A percentile compares a stretch with the other conserved stretches of the same genome.
Evolutionary conservation across 495 filamentous ascomycete genomes (phyloP).

Genomic region (Aspergillus ostianus): DNA sequence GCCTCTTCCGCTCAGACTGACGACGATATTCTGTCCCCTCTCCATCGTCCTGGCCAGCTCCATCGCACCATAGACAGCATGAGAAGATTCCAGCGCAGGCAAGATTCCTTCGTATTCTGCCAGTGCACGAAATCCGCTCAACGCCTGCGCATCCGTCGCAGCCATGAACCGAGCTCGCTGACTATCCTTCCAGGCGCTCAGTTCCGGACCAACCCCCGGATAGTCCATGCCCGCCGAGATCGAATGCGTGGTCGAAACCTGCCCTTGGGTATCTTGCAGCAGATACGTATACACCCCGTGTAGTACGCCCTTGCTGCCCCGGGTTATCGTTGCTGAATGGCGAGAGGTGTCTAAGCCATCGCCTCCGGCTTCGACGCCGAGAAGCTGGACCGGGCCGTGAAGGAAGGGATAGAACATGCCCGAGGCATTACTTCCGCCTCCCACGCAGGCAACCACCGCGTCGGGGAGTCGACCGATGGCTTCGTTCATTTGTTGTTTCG

Average conservation of each 20-base stretch:
- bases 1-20: conserved; percentile 87
- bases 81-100: conserved; percentile 87
- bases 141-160: conserved; percentile 88
- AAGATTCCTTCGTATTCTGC: conserved; percentile 92
- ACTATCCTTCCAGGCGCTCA: conserved; percentile 87
- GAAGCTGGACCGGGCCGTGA: conserved; percentile 79
- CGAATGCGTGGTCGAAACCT: conserved; percentile 92
- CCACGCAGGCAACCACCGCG: conserved; percentile 93
- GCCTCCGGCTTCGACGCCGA: conserved; percentile 93
- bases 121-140: conserved; percentile 82
- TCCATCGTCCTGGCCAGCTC: conserved; percentile 89
- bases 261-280: conserved; percentile 85
- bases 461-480: conserved; percentile 85
- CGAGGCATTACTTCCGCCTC: conserved; percentile 84
- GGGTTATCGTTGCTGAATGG: conserved; percentile 86
- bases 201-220: conserved; percentile 92
- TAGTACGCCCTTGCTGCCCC: conserved; percentile 85
- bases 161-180: conserved; percentile 83
- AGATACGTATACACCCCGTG: conserved; percentile 98
- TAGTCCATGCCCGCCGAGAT: conserved; percentile 96
- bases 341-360: conserved; percentile 81
- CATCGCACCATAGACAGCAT: conserved; percentile 86
- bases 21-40: conserved; percentile 86
- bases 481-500: conserved; percentile 80
- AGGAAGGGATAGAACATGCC: conserved; percentile 99